Base-by-base conservation (phyloP, 371 early-diverging fungal species). In the Rhizopus microsporus region DNA sequence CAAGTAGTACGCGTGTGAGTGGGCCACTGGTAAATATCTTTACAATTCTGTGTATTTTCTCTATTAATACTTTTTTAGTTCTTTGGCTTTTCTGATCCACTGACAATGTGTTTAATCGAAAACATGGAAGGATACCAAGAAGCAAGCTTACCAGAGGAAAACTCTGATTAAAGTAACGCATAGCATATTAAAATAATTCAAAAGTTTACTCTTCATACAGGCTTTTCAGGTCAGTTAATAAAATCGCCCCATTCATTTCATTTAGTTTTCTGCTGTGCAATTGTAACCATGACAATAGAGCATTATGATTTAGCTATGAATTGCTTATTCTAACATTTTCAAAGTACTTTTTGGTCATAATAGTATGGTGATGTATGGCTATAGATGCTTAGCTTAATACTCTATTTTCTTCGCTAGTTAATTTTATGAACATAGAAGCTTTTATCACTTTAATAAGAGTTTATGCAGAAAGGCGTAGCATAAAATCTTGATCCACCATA, bases 281-380 rank as follows among this genome's bases (percentile, higher is more conserved):
- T 12, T 43, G 9, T 43, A 42, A 13, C 15, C 5, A 42, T 42
- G 23, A 23, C 42, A 42, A n/a, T 42, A n/a, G 0, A 4, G 4
- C 29, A 46, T 23, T 2, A 29, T 46, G 17, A 5, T 46, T 29
- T 7, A 37, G 13, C 13, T 37, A 46, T 46, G 7, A 7, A 46
- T 29, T 29, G 46, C 8, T 35, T 34, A 23, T 59, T 30, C 54
- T 94, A 53, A 96, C 80, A 55, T 86, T 86, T 56, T 89, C 89
- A 76, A 96, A 96, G 67, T 93, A 93, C 58, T 77, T 81, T 61
- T 91, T 74, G 1, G 95, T 94, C 32, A 89, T 86, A 3, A 77
- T 72, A 68, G 95, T 94, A 65, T 95, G 94, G 54, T 87, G 74
- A 49, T 86, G 78, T 5, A 90, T 91, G 0, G 90, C 92, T 35